Evolutionary conservation across 2,329 filamentous ascomycete genomes (phyloP), one percentile per base, ranked within the genome.

Genomic region (Botryotinia convoluta): DNA sequence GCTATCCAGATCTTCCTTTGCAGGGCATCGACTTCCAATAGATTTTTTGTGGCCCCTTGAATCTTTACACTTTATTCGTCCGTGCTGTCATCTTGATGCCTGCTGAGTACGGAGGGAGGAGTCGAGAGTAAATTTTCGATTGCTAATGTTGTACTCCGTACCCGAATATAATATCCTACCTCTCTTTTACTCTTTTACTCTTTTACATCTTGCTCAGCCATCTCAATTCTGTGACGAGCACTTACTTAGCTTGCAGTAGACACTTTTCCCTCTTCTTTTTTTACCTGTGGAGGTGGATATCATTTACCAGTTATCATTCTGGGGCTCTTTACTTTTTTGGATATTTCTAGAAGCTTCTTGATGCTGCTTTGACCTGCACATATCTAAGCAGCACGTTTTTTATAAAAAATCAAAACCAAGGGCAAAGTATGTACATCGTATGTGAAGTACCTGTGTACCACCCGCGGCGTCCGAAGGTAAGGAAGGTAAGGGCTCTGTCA

Each of bases 1-100:
- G 37, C 16, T 63, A 64, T 68, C n/a, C 26, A 69, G 65, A 69
- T 69, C 65, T 32, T 42, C 35, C 48, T 32, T 26, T 71, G 59
- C 69, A 71, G 69, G 69, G 44, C 69, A 39, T 51, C 59, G 20
- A 39, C 61, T 26, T 39, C 69, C 69, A 64, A 71, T 71, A 26
- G 44, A 71, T 63, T 39, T 51, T 32, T 37, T 32, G 32, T 62
- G 32, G 57, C 42, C 69, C 59, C 59, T 22, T 39, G 69, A 51
- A 71, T 42, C 32, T 64, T 35, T 51, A 7, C 57, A 39, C n/a
- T 35, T 51, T 51, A 64, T 71, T 71, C 69, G 69, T 71, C 69
- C 42, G 69, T 71, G 69, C 69, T 64, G 44, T 44, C 32, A 62
- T 44, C n/a, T 29, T 26, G 51, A 32, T 57, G 51, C 42, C 35